phyloP scores from a whole-genome alignment of 1,284 basidiomycete genomes.

The Meripilus lineatus region DNA sequence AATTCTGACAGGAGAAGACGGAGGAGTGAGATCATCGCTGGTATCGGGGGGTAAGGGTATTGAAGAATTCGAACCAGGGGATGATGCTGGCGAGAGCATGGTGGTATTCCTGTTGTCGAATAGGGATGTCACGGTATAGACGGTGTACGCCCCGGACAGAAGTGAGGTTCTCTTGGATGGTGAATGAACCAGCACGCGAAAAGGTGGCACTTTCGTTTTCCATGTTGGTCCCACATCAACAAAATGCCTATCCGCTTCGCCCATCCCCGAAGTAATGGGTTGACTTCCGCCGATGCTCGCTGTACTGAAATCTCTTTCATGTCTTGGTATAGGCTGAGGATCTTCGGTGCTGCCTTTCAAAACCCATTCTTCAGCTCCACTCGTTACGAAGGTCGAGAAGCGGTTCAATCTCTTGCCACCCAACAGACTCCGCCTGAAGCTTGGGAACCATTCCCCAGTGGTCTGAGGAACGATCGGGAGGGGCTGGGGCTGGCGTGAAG shows the following conservation, averaged over 20 bases:
- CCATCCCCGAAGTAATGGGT: conserved; percentile 26
- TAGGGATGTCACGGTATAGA: conserved; percentile 74
- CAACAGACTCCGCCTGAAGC: conserved; percentile 64
- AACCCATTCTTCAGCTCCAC: conserved; percentile 78
- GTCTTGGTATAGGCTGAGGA: conserved; percentile 19
- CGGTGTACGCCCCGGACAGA: conserved; percentile 67
- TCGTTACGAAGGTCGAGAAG: conserved; percentile 81
- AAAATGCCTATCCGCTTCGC: conserved; percentile 64
- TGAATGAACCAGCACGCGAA: conserved; percentile 73
- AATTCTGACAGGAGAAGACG: conserved; percentile 44
- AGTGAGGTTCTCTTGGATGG: conserved; percentile 67
- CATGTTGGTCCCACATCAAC: conserved; percentile 72
- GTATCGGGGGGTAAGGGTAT: conserved; percentile 12
- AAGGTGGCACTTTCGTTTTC: conserved; percentile 66
- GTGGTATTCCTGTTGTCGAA: conserved; percentile 46
- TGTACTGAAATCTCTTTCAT: conserved; percentile 8
- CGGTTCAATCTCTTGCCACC: conserved; percentile 76
- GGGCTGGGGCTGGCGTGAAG: conserved; percentile 27
- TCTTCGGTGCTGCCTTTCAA: conserved; percentile 46
- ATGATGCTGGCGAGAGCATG: background rate
- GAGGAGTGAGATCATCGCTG: conserved; percentile 14
- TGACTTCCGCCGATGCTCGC: conserved; percentile 18
- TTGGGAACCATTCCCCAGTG: conserved; percentile 76
- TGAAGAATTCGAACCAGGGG: background rate
- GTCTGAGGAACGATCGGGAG: conserved; percentile 59